Evolutionary conservation across 805 yeast genomes (phyloP).

Genomic region (Candida lessepsii): DNA sequence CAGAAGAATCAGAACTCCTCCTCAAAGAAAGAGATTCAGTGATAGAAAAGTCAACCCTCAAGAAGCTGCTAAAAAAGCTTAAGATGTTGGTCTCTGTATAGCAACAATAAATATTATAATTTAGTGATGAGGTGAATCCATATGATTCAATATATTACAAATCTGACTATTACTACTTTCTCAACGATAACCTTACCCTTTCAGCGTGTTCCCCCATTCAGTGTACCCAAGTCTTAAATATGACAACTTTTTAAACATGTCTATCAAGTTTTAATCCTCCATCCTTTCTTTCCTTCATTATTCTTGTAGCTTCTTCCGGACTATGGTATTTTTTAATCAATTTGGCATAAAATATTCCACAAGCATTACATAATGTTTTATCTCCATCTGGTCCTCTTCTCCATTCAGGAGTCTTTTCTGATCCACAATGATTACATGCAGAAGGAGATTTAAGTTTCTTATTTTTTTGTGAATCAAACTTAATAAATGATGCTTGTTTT

Average conservation of each 20-base stretch:
- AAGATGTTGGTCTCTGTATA: constrained; percentile 7
- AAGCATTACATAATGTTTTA: constrained; percentile 85
- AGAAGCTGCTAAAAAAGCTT: constrained; percentile 95
- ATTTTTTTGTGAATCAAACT: constrained; percentile 7
- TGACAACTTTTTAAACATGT: constrained; percentile 10
- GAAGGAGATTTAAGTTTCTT: constrained; percentile 1
- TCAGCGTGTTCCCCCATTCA: too few relatives aligned
- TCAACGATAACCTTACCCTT: too few relatives aligned
- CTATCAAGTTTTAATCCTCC: constrained; percentile 19
- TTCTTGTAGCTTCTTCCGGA: constrained; percentile 35
- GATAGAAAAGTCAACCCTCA: constrained; percentile 96
- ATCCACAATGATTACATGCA: constrained; percentile 59
- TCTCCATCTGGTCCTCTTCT: constrained; percentile 84
- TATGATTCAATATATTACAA: background rate
- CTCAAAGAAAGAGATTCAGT: constrained; percentile 97
- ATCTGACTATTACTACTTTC: background rate
- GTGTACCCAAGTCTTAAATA: background rate
- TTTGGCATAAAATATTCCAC: constrained; percentile 77
- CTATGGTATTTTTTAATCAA: constrained; percentile 49
- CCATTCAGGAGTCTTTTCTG: constrained; percentile 87
- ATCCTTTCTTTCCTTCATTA: constrained; percentile 25
- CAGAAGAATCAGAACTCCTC: constrained; percentile 99
- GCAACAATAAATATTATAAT: constrained; percentile 7
- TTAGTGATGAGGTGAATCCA: background rate
- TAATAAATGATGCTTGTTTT: constrained; percentile 5